Conservation (phyloP, 176 grass and related monocot species). For the Musa troglodytarum region DNA sequence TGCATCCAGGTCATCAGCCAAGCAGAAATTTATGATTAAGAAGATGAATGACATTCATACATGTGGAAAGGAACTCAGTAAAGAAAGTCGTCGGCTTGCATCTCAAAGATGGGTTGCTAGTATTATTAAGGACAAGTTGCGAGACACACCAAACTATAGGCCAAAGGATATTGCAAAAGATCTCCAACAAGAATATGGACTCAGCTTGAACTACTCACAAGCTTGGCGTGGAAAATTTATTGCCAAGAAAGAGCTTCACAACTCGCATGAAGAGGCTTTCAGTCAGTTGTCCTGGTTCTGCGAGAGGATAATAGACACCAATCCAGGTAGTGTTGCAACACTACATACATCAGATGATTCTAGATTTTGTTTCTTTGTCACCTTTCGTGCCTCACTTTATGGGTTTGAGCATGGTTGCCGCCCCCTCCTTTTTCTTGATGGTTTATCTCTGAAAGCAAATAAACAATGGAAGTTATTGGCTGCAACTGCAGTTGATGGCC, state of each 20-base stretch:
- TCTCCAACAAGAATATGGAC: slow-evolving; percentile 74
- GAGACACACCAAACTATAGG: slow-evolving; percentile 72
- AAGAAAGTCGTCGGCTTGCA: slow-evolving; percentile 62
- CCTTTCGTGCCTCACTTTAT: slow-evolving; percentile 71
- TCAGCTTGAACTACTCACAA: slow-evolving; percentile 85
- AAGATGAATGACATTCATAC: slow-evolving; percentile 84
- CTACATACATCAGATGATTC: slow-evolving; percentile 64
- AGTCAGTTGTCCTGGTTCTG: slow-evolving; percentile 87
- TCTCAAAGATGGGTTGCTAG: slow-evolving; percentile 91
- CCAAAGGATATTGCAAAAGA: slow-evolving; percentile 86
- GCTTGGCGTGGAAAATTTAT: slow-evolving; percentile 91
- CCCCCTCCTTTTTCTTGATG: slow-evolving; percentile 81
- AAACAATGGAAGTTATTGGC: slow-evolving; percentile 70
- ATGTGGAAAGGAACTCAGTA: slow-evolving; percentile 66
- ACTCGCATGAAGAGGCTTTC: slow-evolving; percentile 66
- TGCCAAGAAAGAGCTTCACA: slow-evolving; percentile 83
- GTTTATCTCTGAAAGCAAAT: slow-evolving; percentile 57
- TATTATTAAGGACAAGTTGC: slow-evolving; percentile 96
- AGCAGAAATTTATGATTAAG: slow-evolving; percentile 82
- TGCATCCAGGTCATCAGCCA: slow-evolving; percentile 63
- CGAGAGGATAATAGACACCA: slow-evolving; percentile 71
- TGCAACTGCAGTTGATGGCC: slow-evolving; percentile 73
- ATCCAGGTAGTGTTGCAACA: slow-evolving; percentile 76
- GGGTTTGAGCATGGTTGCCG: slow-evolving; percentile 92
- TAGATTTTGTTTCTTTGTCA: slow-evolving; percentile 68